phyloP scores from a whole-genome alignment of 164 flowering plant genomes.

The Dillenia suffruticosa region DNA sequence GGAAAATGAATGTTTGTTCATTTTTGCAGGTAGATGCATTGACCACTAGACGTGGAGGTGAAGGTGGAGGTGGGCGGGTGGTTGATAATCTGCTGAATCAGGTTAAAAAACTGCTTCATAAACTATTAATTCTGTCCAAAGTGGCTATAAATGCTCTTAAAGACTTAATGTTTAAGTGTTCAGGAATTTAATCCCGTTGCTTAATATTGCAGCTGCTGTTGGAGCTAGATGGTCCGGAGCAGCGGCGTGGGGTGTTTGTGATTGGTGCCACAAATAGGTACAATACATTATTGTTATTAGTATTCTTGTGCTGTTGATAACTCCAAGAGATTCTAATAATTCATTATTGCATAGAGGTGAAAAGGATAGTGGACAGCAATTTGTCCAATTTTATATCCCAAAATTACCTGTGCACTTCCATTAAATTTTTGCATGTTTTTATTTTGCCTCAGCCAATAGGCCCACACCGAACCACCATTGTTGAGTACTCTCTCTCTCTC shows the following conservation, averaged over 20 bases:
- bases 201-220: conserved; percentile 59
- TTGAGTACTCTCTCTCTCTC: too few species aligned
- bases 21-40: conserved; percentile 81
- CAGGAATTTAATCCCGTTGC: neutral
- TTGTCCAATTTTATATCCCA: too few species aligned
- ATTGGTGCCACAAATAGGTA: conserved; percentile 97
- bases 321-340: too few species aligned
- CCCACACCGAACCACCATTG: too few species aligned
- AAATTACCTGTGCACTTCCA: too few species aligned
- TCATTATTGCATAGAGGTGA: too few species aligned
- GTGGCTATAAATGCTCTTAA: neutral
- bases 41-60: conserved; percentile 74
- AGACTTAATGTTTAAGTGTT: neutral
- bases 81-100: conserved; percentile 77
- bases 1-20: conserved; percentile 1
- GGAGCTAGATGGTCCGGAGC: conserved; percentile 85
- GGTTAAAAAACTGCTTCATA: conserved; percentile 26
- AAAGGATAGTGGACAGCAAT: too few species aligned
- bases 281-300: conserved; percentile 2
- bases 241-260: conserved; percentile 73
- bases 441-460: too few species aligned
- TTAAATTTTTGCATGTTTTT: too few species aligned
- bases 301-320: neutral
- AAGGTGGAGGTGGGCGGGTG: conserved; percentile 92
- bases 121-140: neutral